These are phyloP conservation scores for Fusarium tuaranense DNA, from an alignment of 2,329 filamentous ascomycete genomes.

Conservation along the genomic window DNA sequence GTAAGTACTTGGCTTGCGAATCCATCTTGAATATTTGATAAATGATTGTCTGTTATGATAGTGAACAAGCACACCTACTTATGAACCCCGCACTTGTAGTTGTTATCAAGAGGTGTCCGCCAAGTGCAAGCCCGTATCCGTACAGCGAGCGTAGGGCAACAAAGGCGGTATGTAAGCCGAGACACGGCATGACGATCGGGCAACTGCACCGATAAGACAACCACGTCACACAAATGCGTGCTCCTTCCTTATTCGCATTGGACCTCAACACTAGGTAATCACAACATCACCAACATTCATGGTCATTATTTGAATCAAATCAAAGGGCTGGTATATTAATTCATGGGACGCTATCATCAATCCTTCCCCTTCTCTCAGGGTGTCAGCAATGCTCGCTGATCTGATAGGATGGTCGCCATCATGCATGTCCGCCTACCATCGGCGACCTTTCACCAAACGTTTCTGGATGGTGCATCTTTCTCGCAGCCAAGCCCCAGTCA, in stretches of 20 bases:
- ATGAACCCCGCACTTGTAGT: background rate
- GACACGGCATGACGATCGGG: background rate
- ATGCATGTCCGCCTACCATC: conserved; percentile 1
- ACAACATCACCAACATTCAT: background rate
- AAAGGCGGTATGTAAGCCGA: background rate
- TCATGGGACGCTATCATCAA: conserved; percentile 34
- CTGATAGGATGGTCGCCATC: conserved; percentile 14
- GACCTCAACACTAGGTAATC: background rate
- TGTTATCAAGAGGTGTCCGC: background rate
- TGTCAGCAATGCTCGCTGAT: conserved; percentile 9
- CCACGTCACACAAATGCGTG: background rate
- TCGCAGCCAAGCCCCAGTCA: conserved; percentile 12
- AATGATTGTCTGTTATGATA: background rate
- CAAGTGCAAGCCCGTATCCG: background rate
- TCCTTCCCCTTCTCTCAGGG: conserved; percentile 39
- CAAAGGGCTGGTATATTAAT: conserved; percentile 23
- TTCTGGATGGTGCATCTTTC: conserved; percentile 17
- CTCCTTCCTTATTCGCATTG: background rate
- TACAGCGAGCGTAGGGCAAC: background rate
- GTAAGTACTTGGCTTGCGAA: conserved; percentile 45
- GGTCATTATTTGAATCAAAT: conserved; percentile 9
- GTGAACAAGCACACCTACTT: background rate
- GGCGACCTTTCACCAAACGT: conserved; percentile 25
- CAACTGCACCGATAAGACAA: background rate
- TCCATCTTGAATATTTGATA: conserved; percentile 19